Conservation (phyloP, 805 yeast species). For the Myxozyma nipponensis region DNA sequence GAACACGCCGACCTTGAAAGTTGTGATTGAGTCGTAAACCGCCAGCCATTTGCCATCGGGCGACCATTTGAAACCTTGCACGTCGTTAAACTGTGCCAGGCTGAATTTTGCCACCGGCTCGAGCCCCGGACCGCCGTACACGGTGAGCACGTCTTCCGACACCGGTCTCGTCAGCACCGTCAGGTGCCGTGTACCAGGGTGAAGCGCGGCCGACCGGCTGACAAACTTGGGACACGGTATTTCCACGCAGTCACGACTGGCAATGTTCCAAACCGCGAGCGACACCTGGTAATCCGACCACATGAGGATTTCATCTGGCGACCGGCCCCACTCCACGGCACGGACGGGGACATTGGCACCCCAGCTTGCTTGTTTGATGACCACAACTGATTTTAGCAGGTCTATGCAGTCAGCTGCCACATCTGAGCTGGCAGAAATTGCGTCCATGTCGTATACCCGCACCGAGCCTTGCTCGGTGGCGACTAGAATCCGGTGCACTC, state of each 20-base stretch:
- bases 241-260: conserved; percentile 11
- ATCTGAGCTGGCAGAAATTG: conserved; percentile 1
- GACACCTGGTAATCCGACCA: conserved; percentile 24
- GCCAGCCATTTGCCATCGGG: conserved; percentile 28
- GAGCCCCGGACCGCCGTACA: conserved; percentile 16
- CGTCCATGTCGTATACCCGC: conserved; percentile 22
- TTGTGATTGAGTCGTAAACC: conserved; percentile 14
- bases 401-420: conserved; percentile 5
- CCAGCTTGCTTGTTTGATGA: conserved; percentile 21
- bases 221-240: conserved; percentile 16
- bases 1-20: conserved; percentile 18
- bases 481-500: conserved; percentile 18
- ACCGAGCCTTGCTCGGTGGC: conserved; percentile 19
- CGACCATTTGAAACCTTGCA: conserved; percentile 22
- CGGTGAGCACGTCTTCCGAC: conserved; percentile 18
- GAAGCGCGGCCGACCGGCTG: conserved; percentile 9
- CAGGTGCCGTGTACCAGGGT: conserved; percentile 20
- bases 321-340: conserved; percentile 22
- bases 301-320: conserved; percentile 22
- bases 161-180: conserved; percentile 22
- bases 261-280: conserved; percentile 22
- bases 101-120: conserved; percentile 1
- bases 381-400: conserved; percentile 13
- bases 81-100: conserved; percentile 10
- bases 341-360: conserved; percentile 21